Conservation (phyloP, 164 flowering plant genomes). For the Cinnamomum micranthum region DNA sequence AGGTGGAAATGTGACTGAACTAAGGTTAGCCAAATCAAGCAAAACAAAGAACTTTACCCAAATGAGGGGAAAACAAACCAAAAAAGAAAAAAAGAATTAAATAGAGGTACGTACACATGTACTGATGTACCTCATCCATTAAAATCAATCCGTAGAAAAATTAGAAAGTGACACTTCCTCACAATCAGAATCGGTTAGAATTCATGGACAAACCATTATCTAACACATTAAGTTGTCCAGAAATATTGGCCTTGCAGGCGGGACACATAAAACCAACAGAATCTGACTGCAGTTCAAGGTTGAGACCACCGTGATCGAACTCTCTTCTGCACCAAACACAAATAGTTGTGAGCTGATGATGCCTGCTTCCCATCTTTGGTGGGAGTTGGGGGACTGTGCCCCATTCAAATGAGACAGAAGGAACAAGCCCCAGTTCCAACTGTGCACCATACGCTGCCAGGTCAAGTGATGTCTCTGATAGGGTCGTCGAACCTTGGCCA, state of each 20-base stretch:
- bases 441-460: slow-evolving; percentile 30
- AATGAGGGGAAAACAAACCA: no score
- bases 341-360: slow-evolving; percentile 35
- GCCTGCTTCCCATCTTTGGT: slow-evolving; percentile 24
- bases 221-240: slow-evolving; percentile 48
- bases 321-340: slow-evolving; percentile 84
- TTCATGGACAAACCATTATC: slow-evolving; percentile 26
- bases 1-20: no score
- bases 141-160: not conserved
- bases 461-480: slow-evolving; percentile 33
- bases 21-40: no score
- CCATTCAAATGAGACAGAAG: slow-evolving; percentile 39
- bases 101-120: no score
- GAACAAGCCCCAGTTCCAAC: slow-evolving; percentile 28
- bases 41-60: no score
- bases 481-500: slow-evolving; percentile 29
- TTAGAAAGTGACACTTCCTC: not conserved
- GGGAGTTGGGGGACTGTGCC: slow-evolving; percentile 22
- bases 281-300: slow-evolving; percentile 52
- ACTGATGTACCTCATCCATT: no score
- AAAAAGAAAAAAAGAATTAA: no score
- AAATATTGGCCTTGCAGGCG: slow-evolving; percentile 64
- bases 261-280: slow-evolving; percentile 90
- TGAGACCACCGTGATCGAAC: slow-evolving; percentile 50
- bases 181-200: slow-evolving; percentile 13